Percentiles rank a stretch among this genome's conserved stretches.
Conservation (phyloP, 2,329 filamentous ascomycete genomes). For the Didymella exigua region DNA sequence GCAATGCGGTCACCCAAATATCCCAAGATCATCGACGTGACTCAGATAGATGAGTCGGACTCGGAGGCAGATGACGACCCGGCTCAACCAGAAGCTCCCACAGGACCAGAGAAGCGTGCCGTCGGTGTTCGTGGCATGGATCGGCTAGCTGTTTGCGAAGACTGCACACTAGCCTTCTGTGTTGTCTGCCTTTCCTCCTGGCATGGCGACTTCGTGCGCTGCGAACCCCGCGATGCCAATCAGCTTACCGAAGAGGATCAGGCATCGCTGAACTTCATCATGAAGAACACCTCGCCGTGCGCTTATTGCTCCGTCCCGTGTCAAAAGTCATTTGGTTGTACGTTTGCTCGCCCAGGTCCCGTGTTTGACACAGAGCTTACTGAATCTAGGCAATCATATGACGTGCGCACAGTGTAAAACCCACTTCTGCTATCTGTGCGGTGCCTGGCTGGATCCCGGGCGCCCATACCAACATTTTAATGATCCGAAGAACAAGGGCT, state of each 20-base stretch:
- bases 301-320: conserved; percentile 84
- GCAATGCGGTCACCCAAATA: conserved; percentile 68
- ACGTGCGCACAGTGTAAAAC: conserved; percentile 86
- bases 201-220: conserved; percentile 87
- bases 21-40: conserved; percentile 53
- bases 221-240: conserved; percentile 66
- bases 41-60: conserved; percentile 48
- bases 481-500: conserved; percentile 64
- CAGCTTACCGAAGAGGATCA: conserved; percentile 85
- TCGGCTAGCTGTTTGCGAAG: conserved; percentile 81
- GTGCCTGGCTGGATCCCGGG: conserved; percentile 77
- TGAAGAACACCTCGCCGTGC: conserved; percentile 81
- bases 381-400: conserved; percentile 76
- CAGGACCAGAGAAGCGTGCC: conserved; percentile 31
- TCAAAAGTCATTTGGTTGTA: conserved; percentile 87
- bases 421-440: conserved; percentile 95
- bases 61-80: conserved; percentile 37
- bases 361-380: conserved; percentile 68
- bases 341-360: conserved; percentile 60
- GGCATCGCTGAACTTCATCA: conserved; percentile 83
- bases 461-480: conserved; percentile 95
- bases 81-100: conserved; percentile 6
- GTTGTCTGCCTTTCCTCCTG: conserved; percentile 76
- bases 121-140: conserved; percentile 61
- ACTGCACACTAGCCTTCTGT: conserved; percentile 78